A percentile compares a stretch with the other conserved stretches of the same genome.
Conservation (phyloP, 495 filamentous ascomycete genomes). For the Hypoxylon perforatum region DNA sequence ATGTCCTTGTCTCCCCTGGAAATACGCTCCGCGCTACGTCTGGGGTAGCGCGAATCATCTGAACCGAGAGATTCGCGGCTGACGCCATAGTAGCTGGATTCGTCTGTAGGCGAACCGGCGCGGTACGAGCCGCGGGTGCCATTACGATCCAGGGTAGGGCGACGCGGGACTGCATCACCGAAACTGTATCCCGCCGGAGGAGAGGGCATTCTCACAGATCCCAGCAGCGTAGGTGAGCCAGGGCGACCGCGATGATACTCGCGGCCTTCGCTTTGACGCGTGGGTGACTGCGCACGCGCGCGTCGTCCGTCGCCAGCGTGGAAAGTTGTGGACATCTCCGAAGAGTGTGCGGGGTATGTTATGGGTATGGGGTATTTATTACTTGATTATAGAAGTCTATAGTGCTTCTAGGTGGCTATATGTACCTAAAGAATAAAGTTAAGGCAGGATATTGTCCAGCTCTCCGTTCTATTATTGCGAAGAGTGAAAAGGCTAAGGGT, state of each 20-base stretch:
- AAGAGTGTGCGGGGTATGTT: slow-evolving; percentile 4
- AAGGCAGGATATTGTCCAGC: background rate
- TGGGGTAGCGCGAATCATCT: slow-evolving; percentile 40
- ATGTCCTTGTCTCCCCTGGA: slow-evolving; percentile 57
- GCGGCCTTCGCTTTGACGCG: slow-evolving; percentile 51
- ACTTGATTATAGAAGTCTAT: slow-evolving; percentile 1
- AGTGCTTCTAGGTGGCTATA: background rate
- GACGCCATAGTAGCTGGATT: slow-evolving; percentile 43
- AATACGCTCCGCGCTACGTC: slow-evolving; percentile 44
- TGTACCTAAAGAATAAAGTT: background rate
- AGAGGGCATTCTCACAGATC: slow-evolving; percentile 62
- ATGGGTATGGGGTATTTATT: background rate
- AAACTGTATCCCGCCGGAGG: slow-evolving; percentile 49
- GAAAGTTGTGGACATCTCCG: slow-evolving; percentile 54
- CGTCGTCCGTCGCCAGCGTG: slow-evolving; percentile 69
- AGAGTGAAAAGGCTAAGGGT: background rate
- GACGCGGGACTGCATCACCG: slow-evolving; percentile 41
- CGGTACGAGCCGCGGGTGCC: slow-evolving; percentile 51
- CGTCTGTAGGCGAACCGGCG: slow-evolving; percentile 48
- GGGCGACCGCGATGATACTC: slow-evolving; percentile 58
- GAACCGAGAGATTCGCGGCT: slow-evolving; percentile 43
- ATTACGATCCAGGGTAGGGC: slow-evolving; percentile 44
- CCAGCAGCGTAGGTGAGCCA: slow-evolving; percentile 50
- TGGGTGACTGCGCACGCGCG: slow-evolving; percentile 69
- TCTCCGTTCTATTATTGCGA: background rate